These are phyloP conservation scores for Boletus holoroseus DNA, from an alignment of 1,284 basidiomycete genomes.

Conservation along the genomic window DNA sequence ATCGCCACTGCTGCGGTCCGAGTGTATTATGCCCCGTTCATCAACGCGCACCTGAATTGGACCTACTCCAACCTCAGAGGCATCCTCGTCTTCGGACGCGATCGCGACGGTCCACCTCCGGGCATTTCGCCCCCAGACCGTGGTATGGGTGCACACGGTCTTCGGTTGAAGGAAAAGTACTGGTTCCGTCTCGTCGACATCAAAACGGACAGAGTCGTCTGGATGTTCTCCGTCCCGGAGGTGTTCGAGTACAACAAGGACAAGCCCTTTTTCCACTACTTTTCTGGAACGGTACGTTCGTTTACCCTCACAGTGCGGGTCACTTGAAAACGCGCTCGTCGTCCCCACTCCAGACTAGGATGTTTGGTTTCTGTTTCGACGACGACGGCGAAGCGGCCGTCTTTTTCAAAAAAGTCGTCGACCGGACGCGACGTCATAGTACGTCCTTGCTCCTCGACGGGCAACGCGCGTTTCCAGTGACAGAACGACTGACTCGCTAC, in stretches of 20 bases:
- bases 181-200: slow-evolving; percentile 75
- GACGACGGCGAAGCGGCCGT: slow-evolving; percentile 57
- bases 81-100: slow-evolving; percentile 65
- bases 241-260: slow-evolving; percentile 81
- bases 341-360: slow-evolving; percentile 51
- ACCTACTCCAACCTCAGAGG: slow-evolving; percentile 66
- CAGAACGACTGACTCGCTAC: slow-evolving; percentile 5
- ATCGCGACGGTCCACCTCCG: slow-evolving; percentile 36
- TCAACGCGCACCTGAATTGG: slow-evolving; percentile 52
- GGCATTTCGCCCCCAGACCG: slow-evolving; percentile 21
- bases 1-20: slow-evolving; percentile 36
- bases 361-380: slow-evolving; percentile 73
- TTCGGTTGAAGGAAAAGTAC: slow-evolving; percentile 40
- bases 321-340: neutral
- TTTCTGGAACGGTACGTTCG: slow-evolving; percentile 66
- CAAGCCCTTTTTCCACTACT: slow-evolving; percentile 89
- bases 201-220: slow-evolving; percentile 71
- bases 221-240: slow-evolving; percentile 83
- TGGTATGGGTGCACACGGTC: slow-evolving; percentile 16
- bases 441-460: slow-evolving; percentile 7
- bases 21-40: slow-evolving; percentile 53
- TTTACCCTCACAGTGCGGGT: neutral
- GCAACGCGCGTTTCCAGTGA: slow-evolving; percentile 1
- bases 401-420: slow-evolving; percentile 49
- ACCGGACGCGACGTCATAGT: slow-evolving; percentile 35